phyloP scores from a whole-genome alignment of 768 basidiomycete genomes.

The Crucibulum laeve region DNA sequence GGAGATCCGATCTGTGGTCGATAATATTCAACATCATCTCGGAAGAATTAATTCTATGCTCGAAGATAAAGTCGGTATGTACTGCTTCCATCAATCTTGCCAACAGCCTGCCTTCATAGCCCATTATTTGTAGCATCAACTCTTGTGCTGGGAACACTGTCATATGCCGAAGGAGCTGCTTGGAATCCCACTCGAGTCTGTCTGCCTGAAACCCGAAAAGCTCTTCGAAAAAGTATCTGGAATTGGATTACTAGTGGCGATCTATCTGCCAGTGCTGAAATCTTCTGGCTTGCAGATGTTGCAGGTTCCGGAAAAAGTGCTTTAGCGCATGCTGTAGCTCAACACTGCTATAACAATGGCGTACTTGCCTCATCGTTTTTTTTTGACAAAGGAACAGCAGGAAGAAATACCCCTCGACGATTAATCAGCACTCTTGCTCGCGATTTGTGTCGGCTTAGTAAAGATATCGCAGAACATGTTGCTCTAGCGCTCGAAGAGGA shows the following conservation, averaged over 20 bases:
- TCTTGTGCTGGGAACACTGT: conserved; percentile 1
- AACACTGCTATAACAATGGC: conserved; percentile 6
- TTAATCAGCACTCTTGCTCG: conserved; percentile 14
- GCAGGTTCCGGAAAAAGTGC: conserved; percentile 18
- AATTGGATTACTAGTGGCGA: conserved; percentile 8
- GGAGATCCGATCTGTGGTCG: not conserved
- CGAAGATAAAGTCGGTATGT: not conserved
- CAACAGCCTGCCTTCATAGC: not conserved
- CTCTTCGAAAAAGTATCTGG: conserved; percentile 6
- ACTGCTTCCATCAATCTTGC: not conserved
- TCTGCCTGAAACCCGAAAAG: conserved; percentile 7
- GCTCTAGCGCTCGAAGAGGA: conserved; percentile 7
- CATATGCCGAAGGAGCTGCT: conserved; percentile 9
- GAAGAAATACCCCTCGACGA: conserved; percentile 8
- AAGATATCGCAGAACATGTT: conserved; percentile 8
- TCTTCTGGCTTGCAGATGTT: conserved; percentile 13
- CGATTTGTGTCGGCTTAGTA: conserved; percentile 9
- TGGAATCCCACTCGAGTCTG: conserved; percentile 6
- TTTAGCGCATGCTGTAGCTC: conserved; percentile 14
- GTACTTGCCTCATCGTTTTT: conserved; percentile 15
- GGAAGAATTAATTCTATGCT: not conserved
- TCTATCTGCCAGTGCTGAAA: conserved; percentile 3
- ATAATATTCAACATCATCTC: not conserved
- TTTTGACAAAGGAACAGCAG: conserved; percentile 12
- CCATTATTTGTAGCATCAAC: not conserved